Conservation (phyloP, 1,284 basidiomycete genomes). For the Hemileia vastatrix region DNA sequence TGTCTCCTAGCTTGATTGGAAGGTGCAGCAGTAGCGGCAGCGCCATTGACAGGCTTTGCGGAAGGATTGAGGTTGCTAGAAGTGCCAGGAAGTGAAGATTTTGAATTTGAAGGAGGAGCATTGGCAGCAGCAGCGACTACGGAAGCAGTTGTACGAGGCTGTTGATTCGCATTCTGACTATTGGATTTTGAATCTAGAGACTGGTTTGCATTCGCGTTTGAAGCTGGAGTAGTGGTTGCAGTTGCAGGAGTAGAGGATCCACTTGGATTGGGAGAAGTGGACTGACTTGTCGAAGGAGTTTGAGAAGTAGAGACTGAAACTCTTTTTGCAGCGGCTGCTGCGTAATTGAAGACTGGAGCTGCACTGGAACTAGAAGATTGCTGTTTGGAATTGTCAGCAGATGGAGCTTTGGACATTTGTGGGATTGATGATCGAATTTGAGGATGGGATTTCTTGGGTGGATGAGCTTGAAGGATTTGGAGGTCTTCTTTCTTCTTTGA, state of each 20-base stretch:
- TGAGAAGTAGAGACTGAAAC: background rate
- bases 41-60: conserved; percentile 12
- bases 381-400: too few species aligned
- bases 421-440: too few species aligned
- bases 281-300: background rate
- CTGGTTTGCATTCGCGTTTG: background rate
- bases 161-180: background rate
- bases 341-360: too few species aligned
- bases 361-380: too few species aligned
- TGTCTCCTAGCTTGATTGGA: conserved; percentile 27
- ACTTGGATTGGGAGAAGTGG: background rate
- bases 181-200: background rate
- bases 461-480: too few species aligned
- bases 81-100: conserved; percentile 1
- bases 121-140: background rate
- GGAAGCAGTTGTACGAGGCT: background rate
- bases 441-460: too few species aligned
- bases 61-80: conserved; percentile 8
- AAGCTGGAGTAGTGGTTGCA: background rate
- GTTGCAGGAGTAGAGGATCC: background rate
- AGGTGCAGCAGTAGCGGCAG: conserved; percentile 28
- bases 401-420: too few species aligned
- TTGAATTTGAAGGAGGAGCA: conserved; percentile 12
- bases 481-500: too few species aligned
- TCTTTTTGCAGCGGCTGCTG: background rate